phyloP scores from a whole-genome alignment of 805 yeast genomes.

The Diddensiella caesifluorescens region DNA sequence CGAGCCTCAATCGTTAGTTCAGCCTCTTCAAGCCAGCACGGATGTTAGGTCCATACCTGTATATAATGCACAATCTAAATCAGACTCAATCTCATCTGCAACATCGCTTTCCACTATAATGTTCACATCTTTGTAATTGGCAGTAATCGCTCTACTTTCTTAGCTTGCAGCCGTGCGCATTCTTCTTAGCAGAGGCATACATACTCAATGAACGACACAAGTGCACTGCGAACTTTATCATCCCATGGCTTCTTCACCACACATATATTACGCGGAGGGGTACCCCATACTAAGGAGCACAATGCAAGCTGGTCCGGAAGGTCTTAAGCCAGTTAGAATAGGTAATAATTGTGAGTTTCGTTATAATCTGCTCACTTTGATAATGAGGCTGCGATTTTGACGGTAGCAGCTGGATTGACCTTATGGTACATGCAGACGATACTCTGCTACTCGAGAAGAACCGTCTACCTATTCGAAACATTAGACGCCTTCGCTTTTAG shows the following conservation, averaged over 20 bases:
- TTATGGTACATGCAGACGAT: not conserved
- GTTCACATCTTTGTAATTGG: conserved; percentile 63
- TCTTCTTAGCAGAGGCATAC: too few relatives aligned
- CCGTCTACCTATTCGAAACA: too few relatives aligned
- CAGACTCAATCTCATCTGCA: conserved; percentile 53
- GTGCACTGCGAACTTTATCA: conserved; percentile 54
- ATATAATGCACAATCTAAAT: conserved; percentile 18
- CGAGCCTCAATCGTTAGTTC: too few relatives aligned
- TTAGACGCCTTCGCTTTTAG: too few relatives aligned
- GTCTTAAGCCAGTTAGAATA: too few relatives aligned
- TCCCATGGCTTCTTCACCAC: conserved; percentile 86
- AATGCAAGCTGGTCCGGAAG: conserved; percentile 3
- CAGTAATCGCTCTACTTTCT: conserved; percentile 43
- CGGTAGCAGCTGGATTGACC: not conserved
- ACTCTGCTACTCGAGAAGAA: not conserved
- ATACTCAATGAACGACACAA: conserved; percentile 54
- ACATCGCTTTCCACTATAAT: conserved; percentile 73
- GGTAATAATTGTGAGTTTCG: too few relatives aligned
- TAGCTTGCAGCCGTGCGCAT: not conserved
- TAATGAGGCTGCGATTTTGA: conserved; percentile 1
- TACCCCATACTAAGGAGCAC: conserved; percentile 54
- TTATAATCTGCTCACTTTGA: not conserved
- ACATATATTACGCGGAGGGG: conserved; percentile 66
- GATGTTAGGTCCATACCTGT: conserved; percentile 10
- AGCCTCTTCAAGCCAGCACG: too few relatives aligned